Percentiles rank a stretch among this genome's conserved stretches.
phyloP scores from a whole-genome alignment of 495 filamentous ascomycete genomes.

The Penicillium manginii region DNA sequence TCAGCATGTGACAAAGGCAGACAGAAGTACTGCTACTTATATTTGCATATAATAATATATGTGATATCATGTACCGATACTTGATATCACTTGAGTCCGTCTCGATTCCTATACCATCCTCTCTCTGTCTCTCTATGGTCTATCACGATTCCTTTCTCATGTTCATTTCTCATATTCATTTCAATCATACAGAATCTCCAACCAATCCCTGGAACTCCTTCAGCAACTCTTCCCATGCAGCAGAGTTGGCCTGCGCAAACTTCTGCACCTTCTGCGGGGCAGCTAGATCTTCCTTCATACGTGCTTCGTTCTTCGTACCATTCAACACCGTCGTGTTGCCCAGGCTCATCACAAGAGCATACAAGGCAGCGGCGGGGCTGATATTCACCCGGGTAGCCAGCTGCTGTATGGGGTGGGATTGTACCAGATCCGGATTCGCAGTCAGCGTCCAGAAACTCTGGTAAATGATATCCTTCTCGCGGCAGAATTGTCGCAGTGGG shows the following conservation, averaged over 20 bases:
- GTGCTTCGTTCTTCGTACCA: slow-evolving; percentile 64
- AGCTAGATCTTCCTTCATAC: slow-evolving; percentile 69
- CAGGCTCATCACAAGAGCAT: slow-evolving; percentile 67
- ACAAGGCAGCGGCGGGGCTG: slow-evolving; percentile 61
- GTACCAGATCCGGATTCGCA: slow-evolving; percentile 65
- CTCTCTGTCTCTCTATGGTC: not conserved
- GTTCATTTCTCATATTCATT: too few relatives aligned
- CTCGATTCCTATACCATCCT: too few relatives aligned
- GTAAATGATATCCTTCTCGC: slow-evolving; percentile 61
- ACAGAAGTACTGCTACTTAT: not conserved
- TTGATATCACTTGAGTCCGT: not conserved
- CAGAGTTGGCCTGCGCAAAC: slow-evolving; percentile 47
- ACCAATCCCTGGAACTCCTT: slow-evolving; percentile 50
- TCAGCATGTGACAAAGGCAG: slow-evolving; percentile 18
- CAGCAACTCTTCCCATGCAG: slow-evolving; percentile 50
- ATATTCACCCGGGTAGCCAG: slow-evolving; percentile 53
- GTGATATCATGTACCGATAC: not conserved
- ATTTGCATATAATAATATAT: not conserved
- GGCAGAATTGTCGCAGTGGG: slow-evolving; percentile 63
- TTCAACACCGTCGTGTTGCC: slow-evolving; percentile 63
- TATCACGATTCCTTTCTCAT: too few relatives aligned
- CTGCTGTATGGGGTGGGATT: slow-evolving; percentile 50
- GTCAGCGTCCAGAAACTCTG: slow-evolving; percentile 83
- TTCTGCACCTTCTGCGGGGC: slow-evolving; percentile 52
- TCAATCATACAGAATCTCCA: slow-evolving; percentile 37